Evolutionary conservation across 805 yeast species (phyloP).

Genomic region (Hagleromyces aurorensis): DNA sequence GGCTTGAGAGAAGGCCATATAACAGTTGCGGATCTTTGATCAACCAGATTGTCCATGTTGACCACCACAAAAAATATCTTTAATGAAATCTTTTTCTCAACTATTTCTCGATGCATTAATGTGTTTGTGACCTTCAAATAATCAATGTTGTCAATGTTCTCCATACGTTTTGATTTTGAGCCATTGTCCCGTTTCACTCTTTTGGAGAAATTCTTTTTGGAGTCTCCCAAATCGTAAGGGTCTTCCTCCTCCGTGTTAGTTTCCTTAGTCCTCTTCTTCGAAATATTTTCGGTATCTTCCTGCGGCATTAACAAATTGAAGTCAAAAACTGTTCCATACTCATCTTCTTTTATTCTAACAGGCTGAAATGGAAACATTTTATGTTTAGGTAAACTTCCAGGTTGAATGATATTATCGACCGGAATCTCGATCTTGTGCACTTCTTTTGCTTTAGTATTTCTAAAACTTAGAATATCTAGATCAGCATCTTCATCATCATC

Average conservation of each 20-base stretch:
- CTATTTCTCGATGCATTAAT: constrained; percentile 41
- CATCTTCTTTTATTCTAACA: constrained; percentile 60
- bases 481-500: constrained; percentile 32
- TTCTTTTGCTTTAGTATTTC: constrained; percentile 5
- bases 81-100: constrained; percentile 36
- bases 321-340: constrained; percentile 76
- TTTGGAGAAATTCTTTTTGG: constrained; percentile 18
- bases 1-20: constrained; percentile 78
- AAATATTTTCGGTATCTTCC: constrained; percentile 39
- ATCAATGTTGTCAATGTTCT: constrained; percentile 44
- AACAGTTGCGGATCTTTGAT: constrained; percentile 69
- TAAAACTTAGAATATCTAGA: constrained; percentile 13
- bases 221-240: constrained; percentile 20
- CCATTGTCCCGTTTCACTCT: constrained; percentile 29
- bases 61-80: constrained; percentile 68
- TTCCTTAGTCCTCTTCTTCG: constrained; percentile 18
- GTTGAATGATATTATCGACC: constrained; percentile 20
- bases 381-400: constrained; percentile 29
- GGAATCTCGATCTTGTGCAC: constrained; percentile 18
- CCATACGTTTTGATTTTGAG: constrained; percentile 24
- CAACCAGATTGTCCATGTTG: constrained; percentile 80
- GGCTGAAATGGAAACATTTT: constrained; percentile 72
- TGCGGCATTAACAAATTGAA: constrained; percentile 49
- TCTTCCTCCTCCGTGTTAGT: constrained; percentile 24
- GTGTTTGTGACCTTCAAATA: constrained; percentile 42